phyloP scores from a whole-genome alignment of 1,284 basidiomycete species.

The Cutaneotrichosporon sp. region DNA sequence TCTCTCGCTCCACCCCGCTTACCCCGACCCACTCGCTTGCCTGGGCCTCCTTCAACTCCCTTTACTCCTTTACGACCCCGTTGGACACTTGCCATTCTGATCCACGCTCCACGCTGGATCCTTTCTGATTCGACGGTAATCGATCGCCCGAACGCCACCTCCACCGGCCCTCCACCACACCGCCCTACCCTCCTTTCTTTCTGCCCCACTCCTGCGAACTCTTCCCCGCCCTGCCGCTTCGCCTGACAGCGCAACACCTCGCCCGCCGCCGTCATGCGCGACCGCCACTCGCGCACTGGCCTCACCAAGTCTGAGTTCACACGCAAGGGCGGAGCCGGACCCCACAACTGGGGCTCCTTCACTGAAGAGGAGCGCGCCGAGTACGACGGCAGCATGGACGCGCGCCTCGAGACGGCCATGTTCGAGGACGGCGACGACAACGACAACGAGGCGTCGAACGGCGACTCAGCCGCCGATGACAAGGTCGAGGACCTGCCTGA shows the following conservation, averaged over 20 bases:
- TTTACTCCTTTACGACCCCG: neutral
- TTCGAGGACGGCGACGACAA: constrained; percentile 52
- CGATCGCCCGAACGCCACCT: too few species aligned
- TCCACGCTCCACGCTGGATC: too few species aligned
- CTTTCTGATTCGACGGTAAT: too few species aligned
- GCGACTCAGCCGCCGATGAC: neutral
- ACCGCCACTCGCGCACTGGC: constrained; percentile 67
- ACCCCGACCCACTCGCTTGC: neutral
- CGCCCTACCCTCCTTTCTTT: too few species aligned
- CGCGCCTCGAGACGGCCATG: constrained; percentile 46
- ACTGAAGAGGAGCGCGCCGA: constrained; percentile 59
- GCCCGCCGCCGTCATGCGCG: constrained; percentile 69
- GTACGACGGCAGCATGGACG: constrained; percentile 27
- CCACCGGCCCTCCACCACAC: neutral
- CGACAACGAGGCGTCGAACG: neutral
- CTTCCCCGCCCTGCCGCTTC: neutral
- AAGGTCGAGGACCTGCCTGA: constrained; percentile 3
- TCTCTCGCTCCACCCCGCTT: neutral
- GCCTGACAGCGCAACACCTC: constrained; percentile 53
- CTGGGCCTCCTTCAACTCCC: neutral
- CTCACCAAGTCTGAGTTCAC: constrained; percentile 58
- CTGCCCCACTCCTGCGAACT: too few species aligned
- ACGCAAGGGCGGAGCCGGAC: constrained; percentile 72
- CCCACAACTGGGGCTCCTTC: constrained; percentile 76
- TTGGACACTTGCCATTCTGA: too few species aligned